Evolutionary conservation across 768 basidiomycete genomes (phyloP).

Genomic region (Psilocybe tampanensis): DNA sequence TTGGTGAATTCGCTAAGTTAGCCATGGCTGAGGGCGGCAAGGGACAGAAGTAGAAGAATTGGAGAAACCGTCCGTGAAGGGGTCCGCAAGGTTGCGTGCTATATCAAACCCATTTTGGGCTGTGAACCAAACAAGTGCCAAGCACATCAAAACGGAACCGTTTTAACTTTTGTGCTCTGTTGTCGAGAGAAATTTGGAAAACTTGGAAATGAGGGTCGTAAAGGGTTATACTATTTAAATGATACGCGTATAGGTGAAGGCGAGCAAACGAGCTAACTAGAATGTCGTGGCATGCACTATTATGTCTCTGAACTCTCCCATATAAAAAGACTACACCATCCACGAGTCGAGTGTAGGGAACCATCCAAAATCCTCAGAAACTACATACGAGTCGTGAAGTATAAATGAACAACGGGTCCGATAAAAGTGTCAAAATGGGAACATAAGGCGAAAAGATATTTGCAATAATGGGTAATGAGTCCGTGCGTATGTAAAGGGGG

Average conservation of each 20-base stretch:
- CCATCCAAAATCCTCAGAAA: conserved; percentile 12
- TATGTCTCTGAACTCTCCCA: conserved; percentile 14
- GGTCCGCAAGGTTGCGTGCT: conserved; percentile 17
- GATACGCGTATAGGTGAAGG: conserved; percentile 10
- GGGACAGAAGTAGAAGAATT: conserved; percentile 8
- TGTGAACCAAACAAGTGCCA: conserved; percentile 27
- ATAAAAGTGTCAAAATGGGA: conserved; percentile 24
- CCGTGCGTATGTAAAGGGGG: conserved; percentile 21
- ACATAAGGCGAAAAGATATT: conserved; percentile 16
- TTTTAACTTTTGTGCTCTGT: no score
- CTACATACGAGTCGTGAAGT: conserved; percentile 12
- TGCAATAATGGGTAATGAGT: conserved; percentile 13
- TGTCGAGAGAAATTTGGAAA: no score
- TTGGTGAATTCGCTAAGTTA: conserved; percentile 49
- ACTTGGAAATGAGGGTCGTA: conserved; percentile 1
- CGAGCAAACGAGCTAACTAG: conserved; percentile 8
- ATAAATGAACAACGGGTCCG: conserved; percentile 21
- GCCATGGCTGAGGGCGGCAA: conserved; percentile 31
- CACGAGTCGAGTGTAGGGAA: conserved; percentile 14
- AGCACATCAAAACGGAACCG: background rate
- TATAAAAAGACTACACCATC: conserved; percentile 14
- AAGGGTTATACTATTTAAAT: conserved; percentile 8
- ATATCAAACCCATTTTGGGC: conserved; percentile 18
- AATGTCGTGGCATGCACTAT: conserved; percentile 14
- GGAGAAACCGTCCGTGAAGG: conserved; percentile 6